Conservation (phyloP, 1,284 basidiomycete genomes). For the Pisolithus thermaeus region DNA sequence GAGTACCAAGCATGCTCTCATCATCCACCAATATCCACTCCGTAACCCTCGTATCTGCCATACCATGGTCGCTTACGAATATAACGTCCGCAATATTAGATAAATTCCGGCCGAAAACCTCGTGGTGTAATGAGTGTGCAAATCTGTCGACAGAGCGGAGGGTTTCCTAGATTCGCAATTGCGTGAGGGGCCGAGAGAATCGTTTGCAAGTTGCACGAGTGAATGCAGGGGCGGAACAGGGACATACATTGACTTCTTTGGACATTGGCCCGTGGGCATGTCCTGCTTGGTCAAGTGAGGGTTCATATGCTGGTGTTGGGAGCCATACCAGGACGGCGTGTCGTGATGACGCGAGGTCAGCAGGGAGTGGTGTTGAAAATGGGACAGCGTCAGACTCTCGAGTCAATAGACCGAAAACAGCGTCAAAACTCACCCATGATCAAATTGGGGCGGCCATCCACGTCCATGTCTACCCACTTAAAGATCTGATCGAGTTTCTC, state of each 20-base stretch:
- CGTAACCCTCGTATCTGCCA: conserved; percentile 79
- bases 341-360: background rate
- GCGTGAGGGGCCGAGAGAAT: background rate
- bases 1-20: conserved; percentile 49
- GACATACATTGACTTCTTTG: conserved; percentile 59
- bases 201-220: background rate
- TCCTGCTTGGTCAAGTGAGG: conserved; percentile 76
- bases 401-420: conserved; percentile 1
- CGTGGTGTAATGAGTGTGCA: conserved; percentile 59
- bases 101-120: conserved; percentile 68
- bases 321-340: background rate
- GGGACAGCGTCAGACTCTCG: background rate
- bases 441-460: conserved; percentile 67
- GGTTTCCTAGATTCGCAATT: conserved; percentile 42
- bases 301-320: conserved; percentile 56
- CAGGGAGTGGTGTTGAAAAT: background rate
- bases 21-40: conserved; percentile 79
- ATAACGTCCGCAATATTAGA: conserved; percentile 82
- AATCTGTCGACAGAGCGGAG: conserved; percentile 71
- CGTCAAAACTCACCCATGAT: conserved; percentile 55
- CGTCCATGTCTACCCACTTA: conserved; percentile 65
- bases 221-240: background rate
- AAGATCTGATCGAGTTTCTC: conserved; percentile 73
- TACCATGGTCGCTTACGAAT: conserved; percentile 91
- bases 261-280: conserved; percentile 76